phyloP scores from a whole-genome alignment of 2,329 filamentous ascomycete genomes.

The Penicillium sp. region DNA sequence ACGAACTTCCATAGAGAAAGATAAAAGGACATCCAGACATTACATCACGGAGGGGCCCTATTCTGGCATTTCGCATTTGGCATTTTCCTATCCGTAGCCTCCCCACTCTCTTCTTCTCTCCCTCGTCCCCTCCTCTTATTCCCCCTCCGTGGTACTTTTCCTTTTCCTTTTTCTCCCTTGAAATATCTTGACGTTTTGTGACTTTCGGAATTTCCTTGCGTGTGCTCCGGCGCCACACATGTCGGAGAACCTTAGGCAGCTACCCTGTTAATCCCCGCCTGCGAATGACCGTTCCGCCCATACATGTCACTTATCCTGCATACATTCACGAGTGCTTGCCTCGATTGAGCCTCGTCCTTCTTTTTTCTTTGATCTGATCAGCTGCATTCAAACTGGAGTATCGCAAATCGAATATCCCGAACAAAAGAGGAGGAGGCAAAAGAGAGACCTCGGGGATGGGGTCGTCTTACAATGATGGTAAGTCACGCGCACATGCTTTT shows the following conservation, averaged over 20 bases:
- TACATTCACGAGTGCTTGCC: conserved; percentile 15
- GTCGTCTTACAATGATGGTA: conserved; percentile 39
- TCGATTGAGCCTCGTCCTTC: conserved; percentile 23
- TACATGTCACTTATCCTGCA: conserved; percentile 19
- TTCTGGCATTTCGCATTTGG: conserved; percentile 8
- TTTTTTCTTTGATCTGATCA: conserved; percentile 4
- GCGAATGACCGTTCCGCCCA: conserved; percentile 22
- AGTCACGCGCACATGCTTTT: conserved; percentile 28
- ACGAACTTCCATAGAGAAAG: not conserved
- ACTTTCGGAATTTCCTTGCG: conserved; percentile 9
- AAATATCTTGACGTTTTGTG: not conserved
- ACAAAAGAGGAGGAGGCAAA: not conserved
- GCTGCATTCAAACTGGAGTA: not conserved
- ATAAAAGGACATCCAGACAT: not conserved
- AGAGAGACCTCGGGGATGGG: conserved; percentile 29
- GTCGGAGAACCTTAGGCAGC: conserved; percentile 37
- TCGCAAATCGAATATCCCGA: not conserved
- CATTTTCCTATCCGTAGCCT: conserved; percentile 14
- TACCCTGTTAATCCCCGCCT: conserved; percentile 29
- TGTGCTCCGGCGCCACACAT: conserved; percentile 24
- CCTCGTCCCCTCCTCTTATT: not conserved
- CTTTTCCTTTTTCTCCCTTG: conserved; percentile 1
- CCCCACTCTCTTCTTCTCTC: conserved; percentile 12
- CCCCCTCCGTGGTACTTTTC: conserved; percentile 13
- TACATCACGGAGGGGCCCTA: conserved; percentile 16